Base-by-base conservation (phyloP, 1,284 basidiomycete genomes). In the Trichosporon asahii region DNA sequence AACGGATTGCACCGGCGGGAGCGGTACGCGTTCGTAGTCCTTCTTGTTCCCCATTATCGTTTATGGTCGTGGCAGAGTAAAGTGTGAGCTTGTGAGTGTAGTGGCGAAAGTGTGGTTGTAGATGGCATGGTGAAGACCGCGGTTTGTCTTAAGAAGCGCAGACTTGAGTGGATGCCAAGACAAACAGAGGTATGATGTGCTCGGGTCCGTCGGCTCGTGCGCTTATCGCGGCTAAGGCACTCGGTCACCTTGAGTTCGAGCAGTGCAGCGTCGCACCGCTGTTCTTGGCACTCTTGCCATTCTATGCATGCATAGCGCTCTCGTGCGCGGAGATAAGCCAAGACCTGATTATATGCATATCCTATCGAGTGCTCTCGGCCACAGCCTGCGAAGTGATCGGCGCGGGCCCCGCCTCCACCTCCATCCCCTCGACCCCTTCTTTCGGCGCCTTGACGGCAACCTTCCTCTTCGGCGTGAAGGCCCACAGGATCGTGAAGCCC, bases 401-500 rank as follows among this genome's bases (percentile, higher is more conserved):
- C 40, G 40, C 15, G 18, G 40, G 11, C 49, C 25, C 53, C 23
- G 25, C 14, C 23, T 57, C 53, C 53, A 29, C 27, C 23, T 57
- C 53, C 23, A 57, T 21, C 53, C 21, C 1, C 23, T 14, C 35
- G 14, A 37, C 35, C 35, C 14, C 35, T 12, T 37, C 11, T 64
- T 31, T 44, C 9, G 61, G 29, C n/a, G 37, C 29, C 40, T 63
- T 46, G 12, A 5, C 27, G 11, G 53, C 64, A 23, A 40, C 37
- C 53, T 57, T 57, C 21, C 25, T 25, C 23, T 68, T 64, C 14
- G 75, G 75, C 25, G 73, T 72, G 15, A 68, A 2, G 9, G 66
- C 61, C 72, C 72, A 74, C 15, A 72, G 35, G 1, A 64, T 3
- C 0, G 66, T 67, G 14, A 49, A 74, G 1, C 23, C 68, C 1